Conservation (phyloP, 1,284 basidiomycete species). For the Ustilago lituana region DNA sequence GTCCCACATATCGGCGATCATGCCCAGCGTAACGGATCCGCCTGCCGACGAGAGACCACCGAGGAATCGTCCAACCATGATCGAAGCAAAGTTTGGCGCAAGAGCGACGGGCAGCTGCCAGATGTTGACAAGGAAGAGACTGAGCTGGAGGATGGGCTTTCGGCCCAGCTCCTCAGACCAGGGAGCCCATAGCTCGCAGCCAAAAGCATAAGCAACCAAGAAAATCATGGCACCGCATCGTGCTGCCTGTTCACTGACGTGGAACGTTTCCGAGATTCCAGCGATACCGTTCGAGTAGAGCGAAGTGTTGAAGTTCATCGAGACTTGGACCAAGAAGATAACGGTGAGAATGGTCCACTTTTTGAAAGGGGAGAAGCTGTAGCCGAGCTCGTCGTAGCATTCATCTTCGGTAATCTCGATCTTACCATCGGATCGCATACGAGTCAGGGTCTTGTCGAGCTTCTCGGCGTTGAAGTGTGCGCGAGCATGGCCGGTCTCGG, state of each 20-base stretch:
- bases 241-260: slow-evolving; percentile 67
- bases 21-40: slow-evolving; percentile 69
- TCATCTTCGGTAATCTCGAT: slow-evolving; percentile 47
- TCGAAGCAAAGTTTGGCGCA: slow-evolving; percentile 63
- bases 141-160: slow-evolving; percentile 63
- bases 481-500: slow-evolving; percentile 17
- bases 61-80: slow-evolving; percentile 67
- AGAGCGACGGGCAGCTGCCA: slow-evolving; percentile 48
- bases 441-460: slow-evolving; percentile 35
- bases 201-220: slow-evolving; percentile 68
- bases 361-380: slow-evolving; percentile 60
- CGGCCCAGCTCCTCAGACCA: slow-evolving; percentile 67
- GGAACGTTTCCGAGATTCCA: slow-evolving; percentile 62
- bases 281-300: slow-evolving; percentile 66
- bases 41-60: slow-evolving; percentile 67
- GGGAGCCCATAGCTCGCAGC: slow-evolving; percentile 64
- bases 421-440: slow-evolving; percentile 44
- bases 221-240: slow-evolving; percentile 67
- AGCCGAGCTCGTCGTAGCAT: slow-evolving; percentile 54
- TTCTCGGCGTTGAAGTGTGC: slow-evolving; percentile 45
- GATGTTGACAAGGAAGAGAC: slow-evolving; percentile 67
- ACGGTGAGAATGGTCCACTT: slow-evolving; percentile 68
- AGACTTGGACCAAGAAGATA: slow-evolving; percentile 67
- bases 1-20: slow-evolving; percentile 66
- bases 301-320: slow-evolving; percentile 68